phyloP scores from a whole-genome alignment of 2,329 filamentous ascomycete genomes.

The Fusarium sp. region DNA sequence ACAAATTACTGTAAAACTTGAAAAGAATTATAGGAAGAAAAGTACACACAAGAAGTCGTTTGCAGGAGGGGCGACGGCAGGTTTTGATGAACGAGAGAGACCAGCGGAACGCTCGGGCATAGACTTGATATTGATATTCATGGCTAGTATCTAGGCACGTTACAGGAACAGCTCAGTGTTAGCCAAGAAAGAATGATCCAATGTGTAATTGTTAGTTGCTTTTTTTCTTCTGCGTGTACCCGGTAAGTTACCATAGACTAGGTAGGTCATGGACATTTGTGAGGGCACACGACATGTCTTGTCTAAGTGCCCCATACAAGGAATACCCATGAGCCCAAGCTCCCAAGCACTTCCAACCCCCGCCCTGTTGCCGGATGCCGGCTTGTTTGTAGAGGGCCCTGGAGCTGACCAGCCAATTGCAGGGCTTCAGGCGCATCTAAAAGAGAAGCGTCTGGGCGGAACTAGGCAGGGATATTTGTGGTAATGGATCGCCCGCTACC shows the following conservation, averaged over 20 bases:
- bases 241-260: background rate
- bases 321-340: slow-evolving; percentile 22
- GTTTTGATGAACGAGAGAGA: slow-evolving; percentile 27
- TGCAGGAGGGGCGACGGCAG: slow-evolving; percentile 2
- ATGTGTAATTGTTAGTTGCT: slow-evolving; percentile 2
- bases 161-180: slow-evolving; percentile 1
- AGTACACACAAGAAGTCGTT: background rate
- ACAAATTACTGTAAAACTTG: background rate
- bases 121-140: slow-evolving; percentile 3
- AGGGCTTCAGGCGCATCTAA: slow-evolving; percentile 6
- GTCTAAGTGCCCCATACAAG: slow-evolving; percentile 28
- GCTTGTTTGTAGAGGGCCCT: slow-evolving; percentile 3
- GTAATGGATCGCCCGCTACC: slow-evolving; percentile 25
- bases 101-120: slow-evolving; percentile 25
- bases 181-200: slow-evolving; percentile 7
- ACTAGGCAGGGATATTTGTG: slow-evolving; percentile 20
- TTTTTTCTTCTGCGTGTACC: slow-evolving; percentile 11
- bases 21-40: background rate
- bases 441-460: slow-evolving; percentile 6
- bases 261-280: slow-evolving; percentile 7
- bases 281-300: slow-evolving; percentile 34
- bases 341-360: slow-evolving; percentile 2
- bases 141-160: slow-evolving; percentile 3
- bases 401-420: slow-evolving; percentile 6
- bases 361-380: slow-evolving; percentile 27